Evolutionary conservation across 78 protist species (phyloP), one percentile per base, ranked within the genome.

Genomic region (Isochrysis galbana): DNA sequence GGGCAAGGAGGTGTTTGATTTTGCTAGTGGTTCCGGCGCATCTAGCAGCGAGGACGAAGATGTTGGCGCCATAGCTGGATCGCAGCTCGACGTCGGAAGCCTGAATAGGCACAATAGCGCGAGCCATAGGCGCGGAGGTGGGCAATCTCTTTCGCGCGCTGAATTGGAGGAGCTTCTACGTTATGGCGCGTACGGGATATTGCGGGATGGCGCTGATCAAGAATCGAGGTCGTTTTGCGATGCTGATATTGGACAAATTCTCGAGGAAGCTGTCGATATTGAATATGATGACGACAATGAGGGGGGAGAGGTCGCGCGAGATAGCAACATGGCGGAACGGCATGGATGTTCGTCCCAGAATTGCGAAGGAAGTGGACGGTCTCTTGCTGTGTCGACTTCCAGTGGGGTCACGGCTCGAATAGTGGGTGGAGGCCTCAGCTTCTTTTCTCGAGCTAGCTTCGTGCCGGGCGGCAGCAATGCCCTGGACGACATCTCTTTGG

Each of bases 181-280:
- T 26, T 34, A 47, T 44, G 97, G 97, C 61, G 97, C 96, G 17
- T 97, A 96, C 87, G 97, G 93, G n/a, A 48, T 82, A 29, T 90
- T 91, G 39, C 32, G 36, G 44, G 82, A 70, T 83, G 96, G 95
- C 23, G 93, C 83, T 21, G 96, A 91, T 39, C 74, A 90, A 39
- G 95, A 82, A 34, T 87, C 91, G 26, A 80, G 91, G 32, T 77
- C 44, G 77, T 96, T 96, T 39, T 87, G 86, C 74, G 97, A 97
- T 32, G 97, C 91, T 11, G 97, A 97, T 93, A 96, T 97, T 38
- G 98, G 96, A 90, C 48, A 78, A 46, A 94, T 96, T 38, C 51
- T 96, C 41, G 93, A 87, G 48, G 92, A 93, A 61, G 54, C 95
- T 36, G 46, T 69, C 17, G 78, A 90, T 69, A 96, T 87, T 2